phyloP scores from a whole-genome alignment of 1,284 basidiomycete genomes.

The Pseudozyma flocculosa region DNA sequence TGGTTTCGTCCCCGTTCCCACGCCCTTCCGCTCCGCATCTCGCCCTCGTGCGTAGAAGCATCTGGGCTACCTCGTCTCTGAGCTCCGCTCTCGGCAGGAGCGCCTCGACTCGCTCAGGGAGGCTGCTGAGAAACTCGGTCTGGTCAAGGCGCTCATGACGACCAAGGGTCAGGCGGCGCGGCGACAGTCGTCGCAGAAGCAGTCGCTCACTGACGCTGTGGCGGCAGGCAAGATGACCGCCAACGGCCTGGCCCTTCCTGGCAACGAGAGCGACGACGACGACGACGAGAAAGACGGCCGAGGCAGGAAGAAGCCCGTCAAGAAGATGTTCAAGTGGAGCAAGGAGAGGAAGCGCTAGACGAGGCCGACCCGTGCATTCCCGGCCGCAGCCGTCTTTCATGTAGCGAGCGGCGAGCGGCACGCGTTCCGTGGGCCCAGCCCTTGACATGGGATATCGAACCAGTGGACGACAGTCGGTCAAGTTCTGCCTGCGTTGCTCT shows the following conservation, averaged over 20 bases:
- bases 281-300: conserved; percentile 1
- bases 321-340: conserved; percentile 39
- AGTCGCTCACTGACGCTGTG: conserved; percentile 24
- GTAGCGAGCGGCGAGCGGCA: conserved; percentile 7
- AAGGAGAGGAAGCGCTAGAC: conserved; percentile 41
- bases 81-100: conserved; percentile 40
- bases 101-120: conserved; percentile 39
- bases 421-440: too few species aligned
- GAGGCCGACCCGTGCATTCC: conserved; percentile 1
- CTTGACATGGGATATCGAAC: too few species aligned
- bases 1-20: too few species aligned
- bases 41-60: conserved; percentile 42
- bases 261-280: conserved; percentile 29
- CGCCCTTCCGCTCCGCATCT: too few species aligned
- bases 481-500: too few species aligned
- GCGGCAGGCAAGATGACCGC: conserved; percentile 32
- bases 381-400: conserved; percentile 1
- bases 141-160: conserved; percentile 48
- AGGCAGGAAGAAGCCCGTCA: conserved; percentile 2
- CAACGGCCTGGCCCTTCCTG: conserved; percentile 35
- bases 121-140: conserved; percentile 42
- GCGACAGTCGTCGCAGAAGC: conserved; percentile 21
- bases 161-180: conserved; percentile 26
- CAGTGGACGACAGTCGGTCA: too few species aligned
- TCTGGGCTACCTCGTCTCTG: conserved; percentile 36